Percentiles rank a stretch among this genome's conserved stretches.
These are phyloP conservation scores for Fragaria iinumae DNA, from an alignment of 306 rosid genomes.

Conservation along the genomic window DNA sequence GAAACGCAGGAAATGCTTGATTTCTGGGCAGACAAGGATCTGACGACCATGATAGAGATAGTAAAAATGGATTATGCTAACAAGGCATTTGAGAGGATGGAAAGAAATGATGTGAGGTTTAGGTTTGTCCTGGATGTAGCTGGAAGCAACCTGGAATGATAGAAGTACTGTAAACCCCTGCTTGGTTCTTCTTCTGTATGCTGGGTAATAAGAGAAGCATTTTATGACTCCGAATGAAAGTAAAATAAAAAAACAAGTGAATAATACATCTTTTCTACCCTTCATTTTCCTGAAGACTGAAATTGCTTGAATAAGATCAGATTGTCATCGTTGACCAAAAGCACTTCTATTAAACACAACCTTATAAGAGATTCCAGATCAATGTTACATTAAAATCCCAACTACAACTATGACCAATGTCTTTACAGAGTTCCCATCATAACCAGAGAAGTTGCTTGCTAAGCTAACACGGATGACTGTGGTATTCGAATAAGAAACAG, in stretches of 20 bases:
- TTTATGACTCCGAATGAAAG: neutral
- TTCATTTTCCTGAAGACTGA: neutral
- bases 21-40: slow-evolving; percentile 35
- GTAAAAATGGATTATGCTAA: slow-evolving; percentile 31
- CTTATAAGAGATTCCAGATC: neutral
- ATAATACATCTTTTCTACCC: too few species aligned
- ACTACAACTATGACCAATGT: neutral
- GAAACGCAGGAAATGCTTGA: slow-evolving; percentile 36
- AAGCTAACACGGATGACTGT: slow-evolving; percentile 12
- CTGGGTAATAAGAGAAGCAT: neutral
- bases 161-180: neutral
- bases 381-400: neutral
- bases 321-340: neutral
- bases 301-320: neutral
- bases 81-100: slow-evolving; percentile 42
- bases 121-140: slow-evolving; percentile 41
- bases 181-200: neutral
- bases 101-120: slow-evolving; percentile 35
- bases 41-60: slow-evolving; percentile 29
- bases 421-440: slow-evolving; percentile 17
- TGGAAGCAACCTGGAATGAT: slow-evolving; percentile 29
- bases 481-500: slow-evolving; percentile 12
- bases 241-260: too few species aligned
- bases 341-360: neutral
- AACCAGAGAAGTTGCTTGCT: slow-evolving; percentile 7